These are phyloP conservation scores for Lasiosphaeriaceae sp. DNA, from an alignment of 495 filamentous ascomycete species.

Conservation along the genomic window DNA sequence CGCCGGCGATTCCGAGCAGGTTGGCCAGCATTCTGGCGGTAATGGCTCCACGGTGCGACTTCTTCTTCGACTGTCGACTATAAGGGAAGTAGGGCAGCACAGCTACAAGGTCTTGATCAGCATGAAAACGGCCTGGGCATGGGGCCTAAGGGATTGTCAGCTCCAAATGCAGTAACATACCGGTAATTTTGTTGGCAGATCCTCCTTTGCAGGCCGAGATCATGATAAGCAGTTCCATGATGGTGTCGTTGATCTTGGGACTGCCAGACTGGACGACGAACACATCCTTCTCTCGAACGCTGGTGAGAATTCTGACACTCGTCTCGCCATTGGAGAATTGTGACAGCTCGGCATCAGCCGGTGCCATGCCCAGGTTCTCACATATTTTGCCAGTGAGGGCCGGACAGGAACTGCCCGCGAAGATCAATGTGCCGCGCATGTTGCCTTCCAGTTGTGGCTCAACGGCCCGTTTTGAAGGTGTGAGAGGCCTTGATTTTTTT, in stretches of 20 bases:
- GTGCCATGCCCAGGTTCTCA: slow-evolving; percentile 54
- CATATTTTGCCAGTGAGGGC: slow-evolving; percentile 55
- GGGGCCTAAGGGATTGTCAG: background rate
- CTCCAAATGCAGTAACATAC: slow-evolving; percentile 46
- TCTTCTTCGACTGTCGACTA: slow-evolving; percentile 98
- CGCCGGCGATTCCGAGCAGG: slow-evolving; percentile 83
- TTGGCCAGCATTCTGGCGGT: slow-evolving; percentile 97
- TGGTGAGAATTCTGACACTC: slow-evolving; percentile 86
- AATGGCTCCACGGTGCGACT: slow-evolving; percentile 92
- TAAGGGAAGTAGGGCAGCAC: slow-evolving; percentile 99
- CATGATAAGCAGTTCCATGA: slow-evolving; percentile 98
- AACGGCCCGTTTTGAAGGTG: too few species aligned
- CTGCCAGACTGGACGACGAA: slow-evolving; percentile 98
- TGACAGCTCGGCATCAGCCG: slow-evolving; percentile 54
- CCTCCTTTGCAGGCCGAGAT: slow-evolving; percentile 97
- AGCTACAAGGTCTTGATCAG: slow-evolving; percentile 50
- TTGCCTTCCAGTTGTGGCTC: slow-evolving; percentile 5
- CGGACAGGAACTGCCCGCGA: slow-evolving; percentile 55
- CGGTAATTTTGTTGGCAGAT: slow-evolving; percentile 95
- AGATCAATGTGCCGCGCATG: slow-evolving; percentile 56
- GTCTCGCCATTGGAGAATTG: slow-evolving; percentile 82
- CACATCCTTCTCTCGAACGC: slow-evolving; percentile 95
- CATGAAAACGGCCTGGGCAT: background rate
- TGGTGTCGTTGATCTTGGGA: slow-evolving; percentile 92
- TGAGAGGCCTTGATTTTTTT: too few species aligned